phyloP scores from a whole-genome alignment of 78 protist genomes.

The Dictyostelium purpureum region DNA sequence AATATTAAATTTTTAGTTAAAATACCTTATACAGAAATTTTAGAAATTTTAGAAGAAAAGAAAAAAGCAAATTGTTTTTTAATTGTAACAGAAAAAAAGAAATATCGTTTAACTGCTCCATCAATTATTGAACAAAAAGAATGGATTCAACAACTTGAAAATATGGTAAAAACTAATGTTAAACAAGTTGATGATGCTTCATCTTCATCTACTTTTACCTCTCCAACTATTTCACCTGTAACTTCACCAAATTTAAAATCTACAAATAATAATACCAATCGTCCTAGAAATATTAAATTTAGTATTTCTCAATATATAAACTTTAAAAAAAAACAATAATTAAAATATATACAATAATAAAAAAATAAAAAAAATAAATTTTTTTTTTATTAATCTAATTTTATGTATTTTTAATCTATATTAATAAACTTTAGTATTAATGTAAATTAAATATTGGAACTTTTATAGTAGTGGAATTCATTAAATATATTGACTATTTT shows the following conservation, averaged over 20 bases:
- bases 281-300: background rate
- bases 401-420: too few species aligned
- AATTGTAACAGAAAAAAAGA: slow-evolving; percentile 15
- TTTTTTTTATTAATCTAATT: too few species aligned
- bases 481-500: too few species aligned
- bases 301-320: slow-evolving; percentile 22
- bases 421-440: too few species aligned
- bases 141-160: slow-evolving; percentile 49
- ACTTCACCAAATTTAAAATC: background rate
- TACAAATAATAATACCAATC: background rate
- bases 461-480: too few species aligned
- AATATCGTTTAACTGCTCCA: slow-evolving; percentile 33
- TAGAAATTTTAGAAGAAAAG: slow-evolving; percentile 14
- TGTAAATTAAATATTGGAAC: too few species aligned
- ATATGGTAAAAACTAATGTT: background rate
- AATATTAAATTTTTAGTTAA: background rate
- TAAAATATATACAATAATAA: background rate
- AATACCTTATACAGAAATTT: background rate
- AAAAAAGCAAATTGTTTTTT: slow-evolving; percentile 28
- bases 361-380: background rate
- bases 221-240: background rate
- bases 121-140: slow-evolving; percentile 3
- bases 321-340: slow-evolving; percentile 17
- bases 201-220: background rate
- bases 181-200: background rate